Evolutionary conservation across 441 rosid genomes (phyloP).

Genomic region (Populus tomentosa): DNA sequence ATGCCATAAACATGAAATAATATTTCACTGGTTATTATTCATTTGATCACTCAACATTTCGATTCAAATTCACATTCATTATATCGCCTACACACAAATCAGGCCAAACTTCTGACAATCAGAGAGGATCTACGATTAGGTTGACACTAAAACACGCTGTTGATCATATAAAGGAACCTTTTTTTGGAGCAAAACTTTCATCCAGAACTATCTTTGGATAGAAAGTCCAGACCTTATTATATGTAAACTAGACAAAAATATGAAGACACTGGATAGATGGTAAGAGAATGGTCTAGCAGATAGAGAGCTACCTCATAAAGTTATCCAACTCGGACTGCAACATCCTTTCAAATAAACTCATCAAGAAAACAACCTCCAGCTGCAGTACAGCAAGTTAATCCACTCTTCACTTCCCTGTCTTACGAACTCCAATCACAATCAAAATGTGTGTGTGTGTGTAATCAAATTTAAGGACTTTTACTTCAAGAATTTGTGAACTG

Average conservation of each 20-base stretch:
- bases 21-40: neutral
- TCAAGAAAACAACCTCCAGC: slow-evolving; percentile 38
- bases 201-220: neutral
- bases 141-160: neutral
- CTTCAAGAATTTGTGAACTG: neutral
- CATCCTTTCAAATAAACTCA: slow-evolving; percentile 32
- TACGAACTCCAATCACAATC: neutral
- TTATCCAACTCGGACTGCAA: slow-evolving; percentile 28
- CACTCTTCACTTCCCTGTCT: neutral
- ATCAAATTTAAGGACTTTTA: too few species aligned
- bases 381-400: slow-evolving; percentile 9
- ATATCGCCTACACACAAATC: neutral
- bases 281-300: neutral
- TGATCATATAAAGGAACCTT: neutral
- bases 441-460: too few species aligned
- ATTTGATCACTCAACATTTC: neutral
- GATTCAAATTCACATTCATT: neutral
- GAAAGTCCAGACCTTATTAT: neutral
- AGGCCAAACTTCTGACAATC: neutral
- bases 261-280: neutral
- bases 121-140: neutral
- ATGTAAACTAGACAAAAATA: too few species aligned
- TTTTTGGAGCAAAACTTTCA: neutral
- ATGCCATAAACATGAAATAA: neutral
- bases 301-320: slow-evolving; percentile 11